A percentile compares a stretch with the other conserved stretches of the same genome.
These are phyloP conservation scores for Myxozyma vanderwaltii DNA, from an alignment of 805 yeast genomes.

Conservation along the genomic window DNA sequence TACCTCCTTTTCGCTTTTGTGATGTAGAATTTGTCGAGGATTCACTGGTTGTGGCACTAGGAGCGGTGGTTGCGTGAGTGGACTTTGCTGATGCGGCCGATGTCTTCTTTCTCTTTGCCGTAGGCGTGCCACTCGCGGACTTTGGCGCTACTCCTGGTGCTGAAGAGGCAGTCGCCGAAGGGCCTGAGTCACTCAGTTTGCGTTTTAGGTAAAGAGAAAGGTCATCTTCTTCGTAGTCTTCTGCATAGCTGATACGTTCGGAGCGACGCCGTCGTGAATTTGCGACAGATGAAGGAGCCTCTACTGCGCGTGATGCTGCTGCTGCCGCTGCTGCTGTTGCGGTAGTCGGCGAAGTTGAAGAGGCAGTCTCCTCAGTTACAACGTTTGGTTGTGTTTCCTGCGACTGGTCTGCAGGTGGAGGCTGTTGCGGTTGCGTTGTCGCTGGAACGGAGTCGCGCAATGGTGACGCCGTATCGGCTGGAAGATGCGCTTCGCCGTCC, in stretches of 20 bases:
- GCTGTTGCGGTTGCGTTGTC: background rate
- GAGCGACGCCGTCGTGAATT: conserved; percentile 23
- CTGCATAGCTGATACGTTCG: conserved; percentile 38
- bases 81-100: conserved; percentile 2
- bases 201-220: background rate
- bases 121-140: conserved; percentile 29
- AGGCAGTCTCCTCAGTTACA: too few species aligned
- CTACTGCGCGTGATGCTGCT: background rate
- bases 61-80: background rate
- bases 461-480: conserved; percentile 3
- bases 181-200: conserved; percentile 33
- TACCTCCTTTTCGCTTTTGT: background rate
- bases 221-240: conserved; percentile 33
- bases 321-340: background rate
- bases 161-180: conserved; percentile 35
- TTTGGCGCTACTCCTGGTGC: conserved; percentile 37
- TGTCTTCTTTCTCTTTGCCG: conserved; percentile 3
- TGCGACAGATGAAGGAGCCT: conserved; percentile 1
- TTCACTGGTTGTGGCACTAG: background rate
- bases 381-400: background rate
- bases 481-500: conserved; percentile 1
- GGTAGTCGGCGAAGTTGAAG: background rate
- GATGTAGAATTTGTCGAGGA: background rate
- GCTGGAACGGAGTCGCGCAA: background rate
- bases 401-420: background rate